Evolutionary conservation across 768 basidiomycete species (phyloP).

Genomic region (Rhizopogon roseolus): DNA sequence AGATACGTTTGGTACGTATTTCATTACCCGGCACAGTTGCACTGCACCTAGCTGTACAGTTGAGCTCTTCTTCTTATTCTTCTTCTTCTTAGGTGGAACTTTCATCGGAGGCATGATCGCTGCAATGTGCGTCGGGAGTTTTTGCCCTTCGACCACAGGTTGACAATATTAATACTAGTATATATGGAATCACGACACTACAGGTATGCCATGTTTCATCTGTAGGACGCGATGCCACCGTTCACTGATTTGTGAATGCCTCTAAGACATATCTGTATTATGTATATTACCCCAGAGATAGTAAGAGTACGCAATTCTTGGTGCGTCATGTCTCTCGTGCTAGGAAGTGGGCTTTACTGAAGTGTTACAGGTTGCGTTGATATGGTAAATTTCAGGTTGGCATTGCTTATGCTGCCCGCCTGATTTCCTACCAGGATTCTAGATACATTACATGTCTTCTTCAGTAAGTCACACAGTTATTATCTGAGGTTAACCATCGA

Average conservation of each 20-base stretch:
- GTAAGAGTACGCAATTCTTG: slow-evolving; percentile 3
- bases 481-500: not conserved
- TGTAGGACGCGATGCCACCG: too few species aligned
- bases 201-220: slow-evolving; percentile 6
- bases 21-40: not conserved
- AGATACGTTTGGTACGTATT: slow-evolving; percentile 5
- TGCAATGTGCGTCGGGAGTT: slow-evolving; percentile 8
- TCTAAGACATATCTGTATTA: slow-evolving; percentile 20
- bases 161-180: slow-evolving; percentile 2
- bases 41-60: not conserved
- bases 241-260: not conserved
- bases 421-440: slow-evolving; percentile 1
- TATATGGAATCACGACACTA: slow-evolving; percentile 19
- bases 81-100: slow-evolving; percentile 8
- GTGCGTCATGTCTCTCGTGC: slow-evolving; percentile 3
- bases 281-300: slow-evolving; percentile 17
- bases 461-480: slow-evolving; percentile 1
- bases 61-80: not conserved
- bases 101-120: slow-evolving; percentile 16
- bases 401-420: not conserved
- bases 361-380: not conserved
- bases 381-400: slow-evolving; percentile 1
- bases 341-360: not conserved
- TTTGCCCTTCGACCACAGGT: not conserved
- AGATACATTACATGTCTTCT: slow-evolving; percentile 4